Evolutionary conservation across 441 rosid species (phyloP), one percentile per base, ranked within the genome.

Genomic region (Biscutella laevigata): DNA sequence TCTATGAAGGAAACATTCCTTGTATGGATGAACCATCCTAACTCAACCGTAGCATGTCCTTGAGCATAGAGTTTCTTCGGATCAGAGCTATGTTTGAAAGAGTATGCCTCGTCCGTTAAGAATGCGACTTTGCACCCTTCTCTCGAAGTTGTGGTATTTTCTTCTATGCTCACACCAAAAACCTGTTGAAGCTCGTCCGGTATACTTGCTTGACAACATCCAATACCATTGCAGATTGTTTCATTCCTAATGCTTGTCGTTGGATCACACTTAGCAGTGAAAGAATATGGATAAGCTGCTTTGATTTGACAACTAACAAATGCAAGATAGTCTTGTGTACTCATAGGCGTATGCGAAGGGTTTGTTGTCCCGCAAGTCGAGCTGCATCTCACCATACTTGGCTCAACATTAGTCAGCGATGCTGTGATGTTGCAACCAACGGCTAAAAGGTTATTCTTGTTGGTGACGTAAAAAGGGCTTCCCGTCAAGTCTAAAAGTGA

Each of bases 101-200:
- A 3, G 15, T 46, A 14, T 10, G 0, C 12, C 14, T 29, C 6
- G 39, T 30, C 2, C 5, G 50, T 22, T 32, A 61, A 51, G 51
- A 61, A 61, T 7, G 66, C 58, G 25, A 50, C 51, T 33, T 51
- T 50, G 5, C 58, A 61, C 37, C 7, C 53, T 52, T n/a, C n/a
- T n/a, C 17, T 1, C 1, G 13, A 33, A 7, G 32, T 26, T 0
- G 43, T 2, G 14, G 2, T 2, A 12, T 9, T 25, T 1, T 40
- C 46, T 0, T 59, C 57, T 38, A 62, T 52, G 9, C 0, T 35
- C 13, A 62, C 47, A n/a, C 47, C 53, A 27, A 55, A 53, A 4
- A 37, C 8, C 17, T 45, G 61, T 8, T 32, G 51, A 16, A 42
- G 1, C 4, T 1, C 1, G 17, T 13, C 1, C 0, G 75, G 49